Conservation (phyloP, 305 asterid species). For the Salvia sclarea region DNA sequence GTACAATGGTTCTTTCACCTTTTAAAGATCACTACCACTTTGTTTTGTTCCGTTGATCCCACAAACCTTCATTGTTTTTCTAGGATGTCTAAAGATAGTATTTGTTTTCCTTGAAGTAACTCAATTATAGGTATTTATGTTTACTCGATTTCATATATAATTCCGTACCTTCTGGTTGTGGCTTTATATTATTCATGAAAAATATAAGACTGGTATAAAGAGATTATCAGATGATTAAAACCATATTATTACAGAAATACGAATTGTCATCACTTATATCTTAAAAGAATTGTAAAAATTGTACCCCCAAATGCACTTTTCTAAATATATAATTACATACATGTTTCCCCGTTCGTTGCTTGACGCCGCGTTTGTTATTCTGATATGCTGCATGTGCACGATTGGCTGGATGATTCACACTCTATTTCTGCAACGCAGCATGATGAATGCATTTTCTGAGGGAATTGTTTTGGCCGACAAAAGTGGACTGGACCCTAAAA, state of each 20-base stretch:
- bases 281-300: background rate
- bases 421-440: conserved; percentile 52
- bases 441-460: conserved; percentile 98
- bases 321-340: background rate
- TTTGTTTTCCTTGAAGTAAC: background rate
- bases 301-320: background rate
- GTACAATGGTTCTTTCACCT: conserved; percentile 41
- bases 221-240: background rate
- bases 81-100: background rate
- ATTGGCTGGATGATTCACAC: background rate
- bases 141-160: background rate
- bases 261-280: background rate
- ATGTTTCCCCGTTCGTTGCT: background rate
- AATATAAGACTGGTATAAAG: background rate
- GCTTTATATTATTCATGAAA: background rate
- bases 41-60: background rate
- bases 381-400: background rate
- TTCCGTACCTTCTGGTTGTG: background rate
- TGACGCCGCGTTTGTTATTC: too few species aligned
- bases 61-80: conserved; percentile 3
- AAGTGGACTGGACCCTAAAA: conserved; percentile 80
- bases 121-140: background rate
- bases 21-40: conserved; percentile 1
- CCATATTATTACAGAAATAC: background rate
- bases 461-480: conserved; percentile 83